phyloP scores from a whole-genome alignment of 805 yeast species.

The Tetrapisispora nanseiensis region DNA sequence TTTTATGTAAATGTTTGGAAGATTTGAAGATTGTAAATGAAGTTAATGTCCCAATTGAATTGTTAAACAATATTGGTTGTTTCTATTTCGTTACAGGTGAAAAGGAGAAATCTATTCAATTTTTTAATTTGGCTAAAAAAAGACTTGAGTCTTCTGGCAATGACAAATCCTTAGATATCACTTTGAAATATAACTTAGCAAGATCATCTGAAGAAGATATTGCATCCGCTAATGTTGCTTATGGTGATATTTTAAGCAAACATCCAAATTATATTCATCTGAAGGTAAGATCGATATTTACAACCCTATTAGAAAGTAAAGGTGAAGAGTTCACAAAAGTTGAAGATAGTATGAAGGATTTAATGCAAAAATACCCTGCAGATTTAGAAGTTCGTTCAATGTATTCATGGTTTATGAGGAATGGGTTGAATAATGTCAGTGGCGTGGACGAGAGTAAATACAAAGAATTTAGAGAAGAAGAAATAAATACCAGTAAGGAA shows the following conservation, averaged over 20 bases:
- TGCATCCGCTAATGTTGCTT: slow-evolving; percentile 28
- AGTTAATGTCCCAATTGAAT: slow-evolving; percentile 39
- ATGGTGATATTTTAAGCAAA: slow-evolving; percentile 44
- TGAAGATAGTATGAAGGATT: slow-evolving; percentile 17
- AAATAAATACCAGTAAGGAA: slow-evolving; percentile 72
- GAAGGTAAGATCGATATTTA: slow-evolving; percentile 55
- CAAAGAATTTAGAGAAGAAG: slow-evolving; percentile 43
- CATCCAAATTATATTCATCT: slow-evolving; percentile 72
- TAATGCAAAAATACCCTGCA: slow-evolving; percentile 46
- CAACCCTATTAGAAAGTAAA: slow-evolving; percentile 38
- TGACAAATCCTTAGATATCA: slow-evolving; percentile 29
- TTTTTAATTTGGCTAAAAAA: slow-evolving; percentile 40
- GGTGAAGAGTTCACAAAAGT: slow-evolving; percentile 23
- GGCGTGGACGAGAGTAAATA: slow-evolving; percentile 27
- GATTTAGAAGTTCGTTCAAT: slow-evolving; percentile 81
- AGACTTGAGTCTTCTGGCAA: slow-evolving; percentile 20
- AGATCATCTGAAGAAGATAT: slow-evolving; percentile 51
- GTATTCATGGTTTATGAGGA: slow-evolving; percentile 77
- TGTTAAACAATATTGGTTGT: slow-evolving; percentile 79
- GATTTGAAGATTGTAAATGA: slow-evolving; percentile 31
- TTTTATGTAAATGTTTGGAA: slow-evolving; percentile 52
- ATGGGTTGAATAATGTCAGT: slow-evolving; percentile 9
- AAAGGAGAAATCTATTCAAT: slow-evolving; percentile 44
- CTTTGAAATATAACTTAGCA: slow-evolving; percentile 65
- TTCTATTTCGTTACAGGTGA: slow-evolving; percentile 61